Evolutionary conservation across 176 grass and related monocot genomes (phyloP).

Genomic region (Urochloa ruziziensis): DNA sequence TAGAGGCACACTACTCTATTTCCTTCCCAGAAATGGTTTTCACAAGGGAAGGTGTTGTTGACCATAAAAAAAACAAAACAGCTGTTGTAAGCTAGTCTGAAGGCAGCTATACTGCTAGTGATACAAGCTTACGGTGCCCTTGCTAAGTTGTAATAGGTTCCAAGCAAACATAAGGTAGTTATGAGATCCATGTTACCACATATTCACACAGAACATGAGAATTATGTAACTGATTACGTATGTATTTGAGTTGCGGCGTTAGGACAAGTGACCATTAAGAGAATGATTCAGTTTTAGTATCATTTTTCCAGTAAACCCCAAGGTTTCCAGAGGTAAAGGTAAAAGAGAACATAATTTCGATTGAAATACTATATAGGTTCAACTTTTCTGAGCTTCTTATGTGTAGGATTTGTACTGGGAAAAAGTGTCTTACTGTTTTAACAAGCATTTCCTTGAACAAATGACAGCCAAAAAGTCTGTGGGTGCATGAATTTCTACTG

Average conservation of each 20-base stretch:
- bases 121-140: neutral
- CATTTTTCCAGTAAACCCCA: neutral
- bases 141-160: conserved; percentile 1
- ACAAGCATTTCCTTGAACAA: neutral
- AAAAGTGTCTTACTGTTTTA: neutral
- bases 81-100: too few relatives aligned
- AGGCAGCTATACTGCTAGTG: too few relatives aligned
- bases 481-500: neutral
- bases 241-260: neutral
- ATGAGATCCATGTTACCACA: neutral
- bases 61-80: too few relatives aligned
- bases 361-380: too few relatives aligned
- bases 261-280: conserved; percentile 2
- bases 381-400: neutral
- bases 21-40: neutral
- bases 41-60: neutral
- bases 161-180: neutral
- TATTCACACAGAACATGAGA: neutral
- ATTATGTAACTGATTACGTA: neutral
- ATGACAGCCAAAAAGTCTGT: neutral
- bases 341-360: too few relatives aligned
- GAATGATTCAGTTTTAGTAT: neutral
- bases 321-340: neutral
- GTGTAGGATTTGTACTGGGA: neutral
- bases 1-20: neutral